Percentiles rank a stretch among this genome's conserved stretches.
Conservation (phyloP, 345 rosid species). For the Citrus cavaleriei region DNA sequence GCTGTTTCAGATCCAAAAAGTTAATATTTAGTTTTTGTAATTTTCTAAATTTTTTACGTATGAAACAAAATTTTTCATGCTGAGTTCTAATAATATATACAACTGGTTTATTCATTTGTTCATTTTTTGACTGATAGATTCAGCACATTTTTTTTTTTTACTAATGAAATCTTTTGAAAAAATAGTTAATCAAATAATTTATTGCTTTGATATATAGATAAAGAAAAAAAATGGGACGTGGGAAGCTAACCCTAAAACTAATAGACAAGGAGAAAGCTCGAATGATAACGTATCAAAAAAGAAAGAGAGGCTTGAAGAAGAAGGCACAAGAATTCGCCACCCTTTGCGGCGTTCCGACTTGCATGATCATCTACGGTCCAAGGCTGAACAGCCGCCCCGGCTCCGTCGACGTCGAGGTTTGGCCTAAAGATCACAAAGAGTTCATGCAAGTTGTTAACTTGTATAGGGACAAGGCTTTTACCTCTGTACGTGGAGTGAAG, state of each 20-base stretch:
- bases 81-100: too few species aligned
- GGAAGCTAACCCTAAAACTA: conserved; percentile 16
- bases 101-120: too few species aligned
- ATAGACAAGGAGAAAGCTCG: conserved; percentile 33
- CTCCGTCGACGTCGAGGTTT: conserved; percentile 18
- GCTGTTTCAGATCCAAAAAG: too few species aligned
- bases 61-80: too few species aligned
- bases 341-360: conserved; percentile 29
- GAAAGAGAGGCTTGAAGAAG: conserved; percentile 33
- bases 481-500: conserved; percentile 11
- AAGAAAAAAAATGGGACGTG: conserved; percentile 12
- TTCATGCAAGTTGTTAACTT: conserved; percentile 25
- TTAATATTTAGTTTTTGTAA: too few species aligned
- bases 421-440: conserved; percentile 20
- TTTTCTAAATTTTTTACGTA: too few species aligned
- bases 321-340: conserved; percentile 20
- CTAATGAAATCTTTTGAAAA: too few species aligned
- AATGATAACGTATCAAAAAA: conserved; percentile 28
- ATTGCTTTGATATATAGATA: neutral
- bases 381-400: neutral
- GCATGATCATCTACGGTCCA: conserved; percentile 34
- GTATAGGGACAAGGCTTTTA: conserved; percentile 18
- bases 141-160: neutral
- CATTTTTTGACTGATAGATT: too few species aligned
- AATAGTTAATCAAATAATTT: too few species aligned